These are phyloP conservation scores for Lasiodiplodia theobromae DNA, from an alignment of 2,329 filamentous ascomycete genomes.

Conservation along the genomic window DNA sequence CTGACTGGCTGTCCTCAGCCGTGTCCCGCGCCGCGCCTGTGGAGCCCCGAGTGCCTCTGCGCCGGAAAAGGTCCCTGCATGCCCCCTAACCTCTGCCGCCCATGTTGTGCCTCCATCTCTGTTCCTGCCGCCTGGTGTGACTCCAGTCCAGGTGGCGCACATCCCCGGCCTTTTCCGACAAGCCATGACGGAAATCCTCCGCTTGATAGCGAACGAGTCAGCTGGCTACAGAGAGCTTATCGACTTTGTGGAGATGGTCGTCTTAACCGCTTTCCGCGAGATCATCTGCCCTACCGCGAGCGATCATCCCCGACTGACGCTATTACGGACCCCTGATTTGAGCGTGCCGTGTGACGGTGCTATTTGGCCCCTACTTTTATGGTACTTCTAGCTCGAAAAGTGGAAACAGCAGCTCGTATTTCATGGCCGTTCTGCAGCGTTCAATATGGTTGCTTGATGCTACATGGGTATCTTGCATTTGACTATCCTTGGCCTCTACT, in stretches of 20 bases:
- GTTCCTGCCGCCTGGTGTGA: slow-evolving; percentile 14
- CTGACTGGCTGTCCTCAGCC: slow-evolving; percentile 21
- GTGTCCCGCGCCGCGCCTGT: slow-evolving; percentile 1
- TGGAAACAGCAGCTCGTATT: background rate
- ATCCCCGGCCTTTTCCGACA: background rate
- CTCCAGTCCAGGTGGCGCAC: background rate
- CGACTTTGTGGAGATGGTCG: background rate
- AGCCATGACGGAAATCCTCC: background rate
- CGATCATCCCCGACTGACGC: background rate
- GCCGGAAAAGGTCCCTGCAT: slow-evolving; percentile 21
- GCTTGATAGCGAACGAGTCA: slow-evolving; percentile 17
- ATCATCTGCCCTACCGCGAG: slow-evolving; percentile 12
- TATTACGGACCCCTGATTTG: slow-evolving; percentile 10
- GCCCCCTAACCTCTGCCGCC: background rate
- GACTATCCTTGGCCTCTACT: slow-evolving; percentile 44
- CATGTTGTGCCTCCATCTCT: slow-evolving; percentile 16
- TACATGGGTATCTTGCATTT: background rate
- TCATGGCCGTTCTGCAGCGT: background rate
- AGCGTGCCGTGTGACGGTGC: no score
- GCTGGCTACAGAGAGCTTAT: slow-evolving; percentile 8
- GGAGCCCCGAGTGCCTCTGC: background rate
- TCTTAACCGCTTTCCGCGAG: slow-evolving; percentile 10
- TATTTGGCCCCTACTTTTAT: no score
- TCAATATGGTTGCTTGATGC: background rate
- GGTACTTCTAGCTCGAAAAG: no score